Evolutionary conservation across 1,139 yeast species (phyloP), one percentile per base, ranked within the genome.

Genomic region (Zygosaccharomyces sapae): DNA sequence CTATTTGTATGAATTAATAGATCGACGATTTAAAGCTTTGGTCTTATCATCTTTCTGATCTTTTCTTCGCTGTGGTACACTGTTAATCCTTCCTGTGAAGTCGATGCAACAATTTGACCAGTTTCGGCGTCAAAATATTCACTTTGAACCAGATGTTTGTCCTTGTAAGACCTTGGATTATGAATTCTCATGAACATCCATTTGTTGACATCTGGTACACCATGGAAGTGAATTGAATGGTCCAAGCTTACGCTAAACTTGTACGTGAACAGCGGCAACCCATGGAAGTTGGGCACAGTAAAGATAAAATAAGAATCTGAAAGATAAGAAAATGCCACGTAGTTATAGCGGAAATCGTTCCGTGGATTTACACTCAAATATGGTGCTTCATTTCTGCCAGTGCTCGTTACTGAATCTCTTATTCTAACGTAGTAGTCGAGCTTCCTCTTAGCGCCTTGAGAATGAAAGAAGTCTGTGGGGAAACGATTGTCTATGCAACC

Each of bases 181-280:
- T 70, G 70, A 40, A 79, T 70, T 41, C 77, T 72, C 48, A 76
- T 74, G 13, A 74, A 70, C 62, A 79, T 66, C 81, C 83, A 82
- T 29, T 77, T 70, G 41, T 76, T 73, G 2, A 74, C 71, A 48
- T 75, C 75, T 4, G 66, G 66, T 50, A 79, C 70, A 49, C 76
- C 80, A 38, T 83, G 89, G 68, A 85, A 83, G 62, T 83, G 83
- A 19, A 86, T 74, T 0, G 80, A 68, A 59, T 84, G 89, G 57
- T 83, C 90, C 55, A 85, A 67, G 13, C 85, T 79, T 7, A 81
- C 83, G 38, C 83, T 76, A 63, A 75, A 66, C 19, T 66, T 63
- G 10, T 76, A 70, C 12, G 75, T 70, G 48, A 67, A 68, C 55
- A 71, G 58, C 16, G 71, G 71, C 43, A 70, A 54, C 38, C 69